Base-by-base conservation (phyloP, 208 protist species). In the Novymonas esmeraldas region DNA sequence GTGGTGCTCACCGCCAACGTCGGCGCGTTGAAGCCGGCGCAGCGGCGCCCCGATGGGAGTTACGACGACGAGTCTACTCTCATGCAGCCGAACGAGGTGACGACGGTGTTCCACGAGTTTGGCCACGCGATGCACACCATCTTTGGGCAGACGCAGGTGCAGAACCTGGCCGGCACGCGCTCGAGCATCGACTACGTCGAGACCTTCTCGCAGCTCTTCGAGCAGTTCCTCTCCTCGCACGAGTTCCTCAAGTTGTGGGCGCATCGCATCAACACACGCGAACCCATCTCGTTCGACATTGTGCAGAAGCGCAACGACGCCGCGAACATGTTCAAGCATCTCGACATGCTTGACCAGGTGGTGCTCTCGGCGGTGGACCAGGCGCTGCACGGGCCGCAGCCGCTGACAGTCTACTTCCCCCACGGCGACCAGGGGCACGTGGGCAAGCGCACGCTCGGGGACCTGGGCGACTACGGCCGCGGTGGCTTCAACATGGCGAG, bases 101-200 rank as follows among this genome's bases (percentile, higher is more conserved):
- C 80, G 18, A 98, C 95, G 3, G 64, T 97, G 7, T 98, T 98
- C 60, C 95, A 98, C 76, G 95, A 98, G 74, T 96, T 98, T 57
- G 95, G 95, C 16, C 95, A 98, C 64, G 87, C 90, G 10, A 86
- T 98, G 85, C 94, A 98, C 76, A 95, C 92, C 41, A 95, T 98
- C 58, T 96, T 97, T 89, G 91, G 89, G 14, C 90, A 97, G 76
- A 97, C 93, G 4, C 77, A 81, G 31, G 92, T 96, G 52, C 95
- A 97, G 74, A 97, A 97, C 81, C 73, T 97, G 31, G 86, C 95
- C 28, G 95, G 95, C 45, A 98, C 95, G 0, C 90, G 94, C 63
- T 72, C 81, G 6, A 94, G 86, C 78, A 92, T 98, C 64, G 95
- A 98, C 78, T 98, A 90, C 78, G 95, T 98, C 16, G 94, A 98